Conservation (phyloP, 73 alveolate genomes). For the Stentor roeselii region DNA sequence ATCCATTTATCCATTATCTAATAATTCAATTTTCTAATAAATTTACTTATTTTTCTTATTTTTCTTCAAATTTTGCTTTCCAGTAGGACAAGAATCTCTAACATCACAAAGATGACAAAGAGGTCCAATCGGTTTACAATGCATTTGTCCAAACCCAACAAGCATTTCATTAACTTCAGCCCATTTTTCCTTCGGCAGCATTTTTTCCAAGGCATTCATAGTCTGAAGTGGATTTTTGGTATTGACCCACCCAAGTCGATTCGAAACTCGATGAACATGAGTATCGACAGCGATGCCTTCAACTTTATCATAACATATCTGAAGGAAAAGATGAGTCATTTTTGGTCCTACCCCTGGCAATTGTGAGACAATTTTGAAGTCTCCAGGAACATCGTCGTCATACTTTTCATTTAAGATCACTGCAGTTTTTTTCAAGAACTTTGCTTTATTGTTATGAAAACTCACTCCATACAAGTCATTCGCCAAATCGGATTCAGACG, state of each 20-base stretch:
- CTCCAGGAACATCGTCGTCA: conserved; percentile 78
- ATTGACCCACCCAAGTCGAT: conserved; percentile 85
- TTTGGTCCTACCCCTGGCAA: conserved; percentile 94
- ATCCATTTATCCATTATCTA: too few species aligned
- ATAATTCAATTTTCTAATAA: too few species aligned
- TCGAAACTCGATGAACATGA: conserved; percentile 91
- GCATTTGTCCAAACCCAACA: conserved; percentile 94
- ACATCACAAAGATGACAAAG: conserved; percentile 63
- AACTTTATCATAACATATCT: conserved; percentile 68
- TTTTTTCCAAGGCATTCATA: conserved; percentile 69
- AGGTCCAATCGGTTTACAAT: conserved; percentile 80
- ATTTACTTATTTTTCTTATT: too few species aligned
- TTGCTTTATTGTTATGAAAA: conserved; percentile 82
- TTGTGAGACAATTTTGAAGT: conserved; percentile 49
- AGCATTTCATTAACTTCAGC: conserved; percentile 68
- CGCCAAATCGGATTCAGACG: conserved; percentile 51
- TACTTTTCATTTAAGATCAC: conserved; percentile 60
- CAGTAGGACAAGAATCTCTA: conserved; percentile 66
- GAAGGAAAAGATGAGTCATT: conserved; percentile 75
- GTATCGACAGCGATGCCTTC: conserved; percentile 96
- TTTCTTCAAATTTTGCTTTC: conserved; percentile 35
- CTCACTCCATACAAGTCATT: conserved; percentile 64
- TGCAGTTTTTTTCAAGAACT: conserved; percentile 71
- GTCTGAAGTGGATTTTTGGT: conserved; percentile 90
- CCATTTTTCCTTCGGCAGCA: conserved; percentile 81